Evolutionary conservation across 2,329 filamentous ascomycete species (phyloP).

Genomic region (Stagonosporopsis cucurbitacearum): DNA sequence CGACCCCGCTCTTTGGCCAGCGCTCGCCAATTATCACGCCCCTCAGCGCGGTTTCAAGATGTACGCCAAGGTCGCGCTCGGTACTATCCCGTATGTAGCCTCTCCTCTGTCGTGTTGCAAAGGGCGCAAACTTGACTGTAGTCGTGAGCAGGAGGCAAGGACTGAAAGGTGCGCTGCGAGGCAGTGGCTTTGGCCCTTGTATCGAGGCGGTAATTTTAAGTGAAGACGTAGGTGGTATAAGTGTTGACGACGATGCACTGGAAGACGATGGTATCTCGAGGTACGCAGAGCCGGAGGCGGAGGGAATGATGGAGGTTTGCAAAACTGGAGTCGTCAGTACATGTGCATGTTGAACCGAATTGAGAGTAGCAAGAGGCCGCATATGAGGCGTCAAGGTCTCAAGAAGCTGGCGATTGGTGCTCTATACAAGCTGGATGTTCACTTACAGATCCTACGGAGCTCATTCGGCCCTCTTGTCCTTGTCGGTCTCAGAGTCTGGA

Average conservation of each 20-base stretch:
- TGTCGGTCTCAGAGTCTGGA: slow-evolving; percentile 56
- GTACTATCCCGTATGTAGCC: slow-evolving; percentile 85
- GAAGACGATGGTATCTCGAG: slow-evolving; percentile 65
- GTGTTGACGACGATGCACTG: slow-evolving; percentile 48
- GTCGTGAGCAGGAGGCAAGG: slow-evolving; percentile 91
- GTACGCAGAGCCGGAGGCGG: slow-evolving; percentile 92
- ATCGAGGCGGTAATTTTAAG: slow-evolving; percentile 93
- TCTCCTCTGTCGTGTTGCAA: slow-evolving; percentile 80
- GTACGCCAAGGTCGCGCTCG: slow-evolving; percentile 88
- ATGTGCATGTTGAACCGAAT: too few species aligned
- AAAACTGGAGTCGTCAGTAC: slow-evolving; percentile 65
- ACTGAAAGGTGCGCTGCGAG: slow-evolving; percentile 87
- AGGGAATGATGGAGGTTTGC: slow-evolving; percentile 89
- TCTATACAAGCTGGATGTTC: background rate
- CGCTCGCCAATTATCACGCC: slow-evolving; percentile 90
- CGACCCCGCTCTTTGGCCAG: slow-evolving; percentile 99
- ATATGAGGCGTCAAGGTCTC: background rate
- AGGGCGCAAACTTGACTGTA: slow-evolving; percentile 95
- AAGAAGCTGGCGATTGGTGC: background rate
- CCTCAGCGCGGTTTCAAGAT: slow-evolving; percentile 87
- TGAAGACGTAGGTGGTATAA: slow-evolving; percentile 66
- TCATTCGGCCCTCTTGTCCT: slow-evolving; percentile 70
- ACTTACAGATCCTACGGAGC: slow-evolving; percentile 85
- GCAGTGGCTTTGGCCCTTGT: slow-evolving; percentile 89
- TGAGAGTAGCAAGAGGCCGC: too few species aligned